phyloP scores from a whole-genome alignment of 83 land plant genomes.

The Picea abies region DNA sequence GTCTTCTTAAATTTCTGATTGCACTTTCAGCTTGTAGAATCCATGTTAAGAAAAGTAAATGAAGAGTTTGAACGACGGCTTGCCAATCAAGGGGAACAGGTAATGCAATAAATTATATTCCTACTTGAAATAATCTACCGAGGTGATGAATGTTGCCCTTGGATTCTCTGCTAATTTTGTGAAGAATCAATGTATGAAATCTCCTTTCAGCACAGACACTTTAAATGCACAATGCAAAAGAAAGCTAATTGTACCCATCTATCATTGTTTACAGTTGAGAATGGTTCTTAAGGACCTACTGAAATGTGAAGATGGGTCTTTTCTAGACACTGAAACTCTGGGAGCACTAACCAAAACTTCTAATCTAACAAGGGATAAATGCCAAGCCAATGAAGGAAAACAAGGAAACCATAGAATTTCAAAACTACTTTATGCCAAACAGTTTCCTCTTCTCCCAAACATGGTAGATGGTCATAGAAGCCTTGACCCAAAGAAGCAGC shows the following conservation, averaged over 20 bases:
- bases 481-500: constrained; percentile 5
- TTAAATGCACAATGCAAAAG: background rate
- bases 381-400: background rate
- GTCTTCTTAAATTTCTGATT: background rate
- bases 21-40: constrained; percentile 33
- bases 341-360: constrained; percentile 35
- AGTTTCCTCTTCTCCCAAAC: background rate
- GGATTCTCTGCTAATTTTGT: background rate
- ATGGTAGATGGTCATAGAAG: background rate
- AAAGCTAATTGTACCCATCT: background rate
- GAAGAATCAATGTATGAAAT: no score
- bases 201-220: background rate
- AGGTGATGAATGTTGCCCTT: background rate
- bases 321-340: constrained; percentile 25
- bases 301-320: constrained; percentile 8
- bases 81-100: constrained; percentile 24
- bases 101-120: constrained; percentile 11
- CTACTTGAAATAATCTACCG: background rate
- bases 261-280: constrained; percentile 35
- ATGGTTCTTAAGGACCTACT: constrained; percentile 34
- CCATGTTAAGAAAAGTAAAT: constrained; percentile 21
- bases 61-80: constrained; percentile 25
- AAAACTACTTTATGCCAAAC: background rate
- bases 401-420: background rate
- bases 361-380: constrained; percentile 3